Base-by-base conservation (phyloP, 805 yeast species). In the Clavispora phyllophila region DNA sequence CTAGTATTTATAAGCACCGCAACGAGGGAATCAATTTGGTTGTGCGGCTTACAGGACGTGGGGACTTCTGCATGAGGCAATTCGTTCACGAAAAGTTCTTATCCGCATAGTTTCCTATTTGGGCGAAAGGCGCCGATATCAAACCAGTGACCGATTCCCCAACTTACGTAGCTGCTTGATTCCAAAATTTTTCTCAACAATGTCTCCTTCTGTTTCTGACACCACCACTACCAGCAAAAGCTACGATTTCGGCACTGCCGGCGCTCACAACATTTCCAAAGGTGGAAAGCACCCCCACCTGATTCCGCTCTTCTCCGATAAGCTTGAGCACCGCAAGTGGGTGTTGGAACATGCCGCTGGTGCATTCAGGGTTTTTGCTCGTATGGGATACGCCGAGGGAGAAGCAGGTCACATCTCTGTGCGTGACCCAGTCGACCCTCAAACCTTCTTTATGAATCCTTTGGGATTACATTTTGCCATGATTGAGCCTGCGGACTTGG, bases 381-480 rank as follows among this genome's bases (percentile, higher is more conserved):
- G 50, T 3, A 33, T 32, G 32, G 47, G 50, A 5, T 46, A 32
- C 37, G 35, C 41, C 17, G 47, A 46, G 37, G 47, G 49, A 4
- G 39, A 37, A 29, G 47, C 49, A 3, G 49, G 49, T 12, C 49
- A 46, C 25, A 43, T 46, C 14, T 41, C 47, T 9, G 8, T 46
- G n/a, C 22, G 47, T 4, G 50, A 46, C 32, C 50, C 50, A 2
- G 50, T 44, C 10, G 50, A 46, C 28, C 47, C 50, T 1, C 26
- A 32, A 14, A 46, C 50, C 12, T 44, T 46, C 17, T 46, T 40
- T 33, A 46, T 46, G 39, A 46, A 46, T 22, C 50, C 50, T 1
- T 29, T 46, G 26, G 50, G 40, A 24, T 29, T 33, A 34, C 50
- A 46, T 18, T 46, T 43, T 22, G 50, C 40, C 37, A 22, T 46